A percentile compares a stretch with the other conserved stretches of the same genome.
Evolutionary conservation across 345 rosid genomes (phyloP).

Genomic region (Balakata baccata): DNA sequence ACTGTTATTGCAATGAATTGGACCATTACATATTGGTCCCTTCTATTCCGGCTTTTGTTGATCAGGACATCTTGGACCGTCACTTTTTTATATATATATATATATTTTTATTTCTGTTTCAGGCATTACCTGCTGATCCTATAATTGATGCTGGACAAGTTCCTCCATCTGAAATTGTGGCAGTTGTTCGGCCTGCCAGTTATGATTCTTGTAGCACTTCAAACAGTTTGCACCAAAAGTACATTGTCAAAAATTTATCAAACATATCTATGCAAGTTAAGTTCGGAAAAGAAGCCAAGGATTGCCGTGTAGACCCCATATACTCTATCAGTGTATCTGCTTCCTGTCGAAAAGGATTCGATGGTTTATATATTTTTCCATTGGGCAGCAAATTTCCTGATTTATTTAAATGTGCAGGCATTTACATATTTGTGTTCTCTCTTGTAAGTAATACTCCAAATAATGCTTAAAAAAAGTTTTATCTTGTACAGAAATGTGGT

Average conservation of each 20-base stretch:
- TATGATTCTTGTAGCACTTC: slow-evolving; percentile 34
- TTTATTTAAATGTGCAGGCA: slow-evolving; percentile 50
- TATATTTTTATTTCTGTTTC: slow-evolving; percentile 24
- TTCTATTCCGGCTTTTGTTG: no score
- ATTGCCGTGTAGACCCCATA: slow-evolving; percentile 11
- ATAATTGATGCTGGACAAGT: slow-evolving; percentile 44
- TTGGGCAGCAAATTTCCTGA: slow-evolving; percentile 31
- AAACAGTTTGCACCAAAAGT: slow-evolving; percentile 50
- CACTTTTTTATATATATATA: neutral
- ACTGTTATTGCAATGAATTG: neutral
- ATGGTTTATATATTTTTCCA: slow-evolving; percentile 60
- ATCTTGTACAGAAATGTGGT: neutral
- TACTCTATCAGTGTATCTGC: slow-evolving; percentile 34
- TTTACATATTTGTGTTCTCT: slow-evolving; percentile 51
- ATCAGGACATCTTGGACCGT: neutral
- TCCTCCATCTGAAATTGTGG: slow-evolving; percentile 56
- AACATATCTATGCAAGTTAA: slow-evolving; percentile 53
- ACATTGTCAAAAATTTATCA: slow-evolving; percentile 37
- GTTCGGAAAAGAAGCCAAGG: slow-evolving; percentile 19
- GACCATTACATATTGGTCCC: no score
- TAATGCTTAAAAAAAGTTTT: neutral
- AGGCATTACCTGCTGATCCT: slow-evolving; percentile 47
- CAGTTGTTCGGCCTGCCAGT: slow-evolving; percentile 60
- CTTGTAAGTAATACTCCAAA: slow-evolving; percentile 36
- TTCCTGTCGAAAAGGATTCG: slow-evolving; percentile 38